Percentiles rank a stretch among this genome's conserved stretches.
Evolutionary conservation across 2,329 filamentous ascomycete genomes (phyloP).

Genomic region (Clarireedia homoeocarpa): DNA sequence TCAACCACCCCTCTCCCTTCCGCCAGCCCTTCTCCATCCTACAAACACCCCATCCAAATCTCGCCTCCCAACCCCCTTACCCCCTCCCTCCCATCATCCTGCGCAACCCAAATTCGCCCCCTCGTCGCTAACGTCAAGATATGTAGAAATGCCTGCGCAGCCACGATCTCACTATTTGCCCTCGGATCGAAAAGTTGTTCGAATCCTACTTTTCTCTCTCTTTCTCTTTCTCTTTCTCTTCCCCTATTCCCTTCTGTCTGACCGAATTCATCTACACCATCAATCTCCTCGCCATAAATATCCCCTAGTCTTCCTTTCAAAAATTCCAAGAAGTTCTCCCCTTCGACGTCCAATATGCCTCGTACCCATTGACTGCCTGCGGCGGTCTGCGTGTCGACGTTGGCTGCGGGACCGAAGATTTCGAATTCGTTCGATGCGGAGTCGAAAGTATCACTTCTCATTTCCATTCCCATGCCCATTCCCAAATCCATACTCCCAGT

Average conservation of each 20-base stretch:
- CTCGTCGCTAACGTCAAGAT: conserved; percentile 64
- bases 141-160: conserved; percentile 70
- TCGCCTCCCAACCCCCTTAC: conserved; percentile 1
- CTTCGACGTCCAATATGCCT: conserved; percentile 48
- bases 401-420: conserved; percentile 31
- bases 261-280: conserved; percentile 3
- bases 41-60: conserved; percentile 6
- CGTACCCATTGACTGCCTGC: conserved; percentile 40
- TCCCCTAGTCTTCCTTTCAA: conserved; percentile 39
- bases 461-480: neutral
- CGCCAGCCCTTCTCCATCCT: no score
- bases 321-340: conserved; percentile 55
- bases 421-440: conserved; percentile 34
- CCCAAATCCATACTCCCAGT: neutral
- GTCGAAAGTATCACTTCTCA: neutral
- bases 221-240: neutral
- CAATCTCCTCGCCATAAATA: conserved; percentile 12
- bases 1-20: no score
- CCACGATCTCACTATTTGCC: conserved; percentile 47
- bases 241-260: neutral
- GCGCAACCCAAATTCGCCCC: conserved; percentile 52
- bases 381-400: conserved; percentile 42
- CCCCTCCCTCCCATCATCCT: conserved; percentile 32
- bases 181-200: conserved; percentile 57
- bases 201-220: conserved; percentile 50